Percentiles rank a stretch among this genome's conserved stretches.
Evolutionary conservation across 176 grass and related monocot genomes (phyloP).

Genomic region (Phyllostachys edulis): DNA sequence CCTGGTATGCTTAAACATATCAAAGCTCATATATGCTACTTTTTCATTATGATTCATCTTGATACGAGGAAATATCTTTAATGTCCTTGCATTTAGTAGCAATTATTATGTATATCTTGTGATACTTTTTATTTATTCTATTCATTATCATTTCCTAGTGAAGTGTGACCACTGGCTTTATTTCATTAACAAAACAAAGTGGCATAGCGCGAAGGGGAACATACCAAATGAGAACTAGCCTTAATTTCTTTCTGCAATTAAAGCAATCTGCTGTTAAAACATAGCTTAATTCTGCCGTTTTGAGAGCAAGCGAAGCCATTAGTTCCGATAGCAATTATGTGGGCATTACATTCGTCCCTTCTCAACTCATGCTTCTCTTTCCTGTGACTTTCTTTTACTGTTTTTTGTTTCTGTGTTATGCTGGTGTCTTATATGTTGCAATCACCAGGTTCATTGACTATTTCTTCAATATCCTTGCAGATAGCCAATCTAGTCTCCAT

Average conservation of each 20-base stretch:
- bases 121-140: background rate
- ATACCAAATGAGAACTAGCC: background rate
- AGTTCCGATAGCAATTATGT: conserved; percentile 5
- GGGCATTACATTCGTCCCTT: background rate
- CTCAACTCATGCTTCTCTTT: background rate
- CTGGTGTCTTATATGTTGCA: background rate
- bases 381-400: background rate
- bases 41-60: background rate
- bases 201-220: background rate
- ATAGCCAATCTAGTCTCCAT: conserved; percentile 47
- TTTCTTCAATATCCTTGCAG: conserved; percentile 40
- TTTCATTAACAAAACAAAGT: background rate
- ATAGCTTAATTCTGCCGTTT: background rate
- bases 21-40: background rate
- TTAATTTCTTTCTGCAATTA: background rate
- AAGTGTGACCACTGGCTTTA: background rate
- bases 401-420: background rate
- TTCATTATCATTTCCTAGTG: background rate
- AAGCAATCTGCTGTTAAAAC: background rate
- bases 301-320: background rate
- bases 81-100: background rate
- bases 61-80: background rate
- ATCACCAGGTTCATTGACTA: conserved; percentile 19
- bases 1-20: conserved; percentile 50
- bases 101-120: background rate